Evolutionary conservation across 2,329 filamentous ascomycete species (phyloP), one percentile per base, ranked within the genome.

Genomic region (Aspergillus fumigatiaffinis): DNA sequence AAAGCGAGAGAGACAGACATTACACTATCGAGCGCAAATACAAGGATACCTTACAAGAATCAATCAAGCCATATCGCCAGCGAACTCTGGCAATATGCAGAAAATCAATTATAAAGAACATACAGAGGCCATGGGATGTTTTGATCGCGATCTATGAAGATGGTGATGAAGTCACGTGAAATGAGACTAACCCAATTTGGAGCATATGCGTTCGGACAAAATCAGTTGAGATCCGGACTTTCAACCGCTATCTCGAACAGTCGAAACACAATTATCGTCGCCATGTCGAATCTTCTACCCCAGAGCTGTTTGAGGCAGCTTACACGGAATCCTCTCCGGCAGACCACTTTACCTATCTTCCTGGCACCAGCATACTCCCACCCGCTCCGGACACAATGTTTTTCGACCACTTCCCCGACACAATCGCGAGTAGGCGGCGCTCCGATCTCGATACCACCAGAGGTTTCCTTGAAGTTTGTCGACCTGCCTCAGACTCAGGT

Each of bases 341-440:
- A 80, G 54, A 75, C 80, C 57, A 81, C 81, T n/a, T 78, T 92
- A 50, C 89, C 89, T 29, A 76, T 83, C 26, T 92, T 92, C 72
- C 86, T 93, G 51, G 78, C 90, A 14, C 89, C 90, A 12, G 86
- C 87, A 50, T 87, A 91, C 76, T 85, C 69, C 62, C 76, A 63
- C 54, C 74, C 63, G 61, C 76, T 52, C 52, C 66, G 63, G 52
- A 66, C 71, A 62, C 80, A 82, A 69, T 77, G 77, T 61, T 97
- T 97, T 80, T 92, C 90, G 56, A 87, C 86, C 46, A 88, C 90
- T 47, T 72, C 85, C 53, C 76, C 77, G 71, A 81, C 82, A 65
- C 77, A 81, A 57, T 97, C 93, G 48, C 94, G 97, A 81, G 88
- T 99, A 61, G 94, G 94, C 66, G 84, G 86, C 66, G 89, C 89